Evolutionary conservation across 768 basidiomycete species (phyloP).

Genomic region (Mycena rebaudengoi): DNA sequence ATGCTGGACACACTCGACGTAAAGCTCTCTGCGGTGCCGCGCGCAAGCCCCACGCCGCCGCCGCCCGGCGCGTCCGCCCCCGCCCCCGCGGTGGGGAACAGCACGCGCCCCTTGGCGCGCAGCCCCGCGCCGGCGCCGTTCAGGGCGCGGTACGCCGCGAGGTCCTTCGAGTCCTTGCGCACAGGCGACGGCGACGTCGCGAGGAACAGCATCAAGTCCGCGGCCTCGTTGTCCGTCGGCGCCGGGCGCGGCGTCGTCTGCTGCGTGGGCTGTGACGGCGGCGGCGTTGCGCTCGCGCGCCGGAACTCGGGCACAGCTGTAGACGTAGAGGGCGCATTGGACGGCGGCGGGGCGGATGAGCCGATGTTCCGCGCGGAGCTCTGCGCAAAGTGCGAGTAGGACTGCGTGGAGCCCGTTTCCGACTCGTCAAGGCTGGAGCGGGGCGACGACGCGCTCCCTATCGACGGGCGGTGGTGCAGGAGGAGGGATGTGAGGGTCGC

Average conservation of each 20-base stretch:
- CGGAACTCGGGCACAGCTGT: conserved; percentile 44
- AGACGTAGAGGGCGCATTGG: conserved; percentile 43
- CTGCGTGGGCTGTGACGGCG: conserved; percentile 12
- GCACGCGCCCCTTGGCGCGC: conserved; percentile 72
- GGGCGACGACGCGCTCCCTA: conserved; percentile 71
- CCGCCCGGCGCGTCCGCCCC: conserved; percentile 30
- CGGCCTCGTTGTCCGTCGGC: conserved; percentile 83
- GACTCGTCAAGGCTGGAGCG: conserved; percentile 78
- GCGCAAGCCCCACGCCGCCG: conserved; percentile 26
- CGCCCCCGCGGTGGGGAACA: conserved; percentile 60
- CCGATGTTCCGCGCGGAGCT: conserved; percentile 67
- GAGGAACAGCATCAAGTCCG: conserved; percentile 85
- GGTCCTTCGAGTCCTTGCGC: conserved; percentile 65
- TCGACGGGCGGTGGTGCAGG: conserved; percentile 70
- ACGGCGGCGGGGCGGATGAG: conserved; percentile 48
- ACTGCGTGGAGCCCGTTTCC: conserved; percentile 68
- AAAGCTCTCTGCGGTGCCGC: conserved; percentile 53
- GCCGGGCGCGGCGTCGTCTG: conserved; percentile 56
- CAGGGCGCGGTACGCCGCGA: conserved; percentile 64
- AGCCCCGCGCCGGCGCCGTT: conserved; percentile 58
- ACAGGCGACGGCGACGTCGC: conserved; percentile 88
- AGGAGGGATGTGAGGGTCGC: conserved; percentile 80
- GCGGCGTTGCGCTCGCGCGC: conserved; percentile 39
- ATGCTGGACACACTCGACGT: conserved; percentile 53
- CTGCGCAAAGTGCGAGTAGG: conserved; percentile 71